These are phyloP conservation scores for Aspergillus coremiiformis DNA, from an alignment of 495 filamentous ascomycete species.

Conservation along the genomic window DNA sequence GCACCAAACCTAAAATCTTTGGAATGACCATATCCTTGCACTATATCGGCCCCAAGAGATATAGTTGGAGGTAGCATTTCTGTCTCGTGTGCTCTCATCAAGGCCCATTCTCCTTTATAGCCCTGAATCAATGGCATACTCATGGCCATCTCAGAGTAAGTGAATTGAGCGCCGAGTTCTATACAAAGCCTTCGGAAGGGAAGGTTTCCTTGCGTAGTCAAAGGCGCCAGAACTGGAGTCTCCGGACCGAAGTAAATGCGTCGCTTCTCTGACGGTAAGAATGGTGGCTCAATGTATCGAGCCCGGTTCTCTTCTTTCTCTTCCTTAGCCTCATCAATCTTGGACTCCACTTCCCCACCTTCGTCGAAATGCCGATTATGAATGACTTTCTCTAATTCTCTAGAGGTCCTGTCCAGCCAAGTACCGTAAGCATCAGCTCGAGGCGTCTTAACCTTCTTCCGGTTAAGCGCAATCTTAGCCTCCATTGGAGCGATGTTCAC, in stretches of 20 bases:
- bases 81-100: conserved; percentile 81
- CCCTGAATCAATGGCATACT: conserved; percentile 86
- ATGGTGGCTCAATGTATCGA: conserved; percentile 71
- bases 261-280: conserved; percentile 86
- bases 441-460: conserved; percentile 54
- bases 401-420: conserved; percentile 60
- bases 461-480: conserved; percentile 62
- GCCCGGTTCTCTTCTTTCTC: conserved; percentile 63
- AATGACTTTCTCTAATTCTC: conserved; percentile 45
- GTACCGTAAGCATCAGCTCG: conserved; percentile 68
- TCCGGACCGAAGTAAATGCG: conserved; percentile 88
- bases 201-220: conserved; percentile 93
- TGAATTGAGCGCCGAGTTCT: conserved; percentile 81
- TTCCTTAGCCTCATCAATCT: conserved; percentile 27
- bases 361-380: conserved; percentile 23
- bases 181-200: conserved; percentile 92
- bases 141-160: conserved; percentile 98
- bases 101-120: conserved; percentile 83
- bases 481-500: conserved; percentile 63
- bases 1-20: conserved; percentile 83
- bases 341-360: conserved; percentile 18
- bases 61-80: conserved; percentile 61
- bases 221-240: conserved; percentile 81
- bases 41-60: conserved; percentile 39
- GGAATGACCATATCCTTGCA: conserved; percentile 69